phyloP scores from a whole-genome alignment of 179 eudicot species.

The Patellifolia procumbens region DNA sequence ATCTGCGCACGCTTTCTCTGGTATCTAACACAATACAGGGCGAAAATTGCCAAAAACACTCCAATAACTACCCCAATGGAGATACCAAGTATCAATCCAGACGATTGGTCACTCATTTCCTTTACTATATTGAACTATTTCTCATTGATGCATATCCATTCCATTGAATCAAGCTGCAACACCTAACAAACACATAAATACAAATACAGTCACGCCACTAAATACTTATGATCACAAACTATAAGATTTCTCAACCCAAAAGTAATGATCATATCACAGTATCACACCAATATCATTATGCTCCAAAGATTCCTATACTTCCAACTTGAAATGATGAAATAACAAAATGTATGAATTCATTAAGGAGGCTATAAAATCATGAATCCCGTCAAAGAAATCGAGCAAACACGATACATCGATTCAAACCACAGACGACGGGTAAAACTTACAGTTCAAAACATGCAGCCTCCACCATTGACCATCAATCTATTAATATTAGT shows the following conservation, averaged over 20 bases:
- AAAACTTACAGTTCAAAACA: constrained; percentile 10
- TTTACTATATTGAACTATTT: constrained; percentile 15
- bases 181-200: not conserved
- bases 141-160: constrained; percentile 29
- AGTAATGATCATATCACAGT: not conserved
- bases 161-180: constrained; percentile 51
- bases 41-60: constrained; percentile 58
- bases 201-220: not conserved
- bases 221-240: not conserved
- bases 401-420: not conserved
- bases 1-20: constrained; percentile 64
- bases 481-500: not conserved
- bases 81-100: constrained; percentile 77
- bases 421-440: not conserved
- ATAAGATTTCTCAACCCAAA: not conserved
- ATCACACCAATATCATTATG: not conserved
- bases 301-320: not conserved
- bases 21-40: constrained; percentile 62
- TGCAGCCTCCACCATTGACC: constrained; percentile 16
- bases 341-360: not conserved
- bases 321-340: not conserved
- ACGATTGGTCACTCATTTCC: constrained; percentile 64
- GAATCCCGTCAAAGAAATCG: not conserved
- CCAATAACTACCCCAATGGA: constrained; percentile 94
- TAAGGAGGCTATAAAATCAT: not conserved